phyloP scores from a whole-genome alignment of 305 asterid genomes.

The Solanum hybrid region DNA sequence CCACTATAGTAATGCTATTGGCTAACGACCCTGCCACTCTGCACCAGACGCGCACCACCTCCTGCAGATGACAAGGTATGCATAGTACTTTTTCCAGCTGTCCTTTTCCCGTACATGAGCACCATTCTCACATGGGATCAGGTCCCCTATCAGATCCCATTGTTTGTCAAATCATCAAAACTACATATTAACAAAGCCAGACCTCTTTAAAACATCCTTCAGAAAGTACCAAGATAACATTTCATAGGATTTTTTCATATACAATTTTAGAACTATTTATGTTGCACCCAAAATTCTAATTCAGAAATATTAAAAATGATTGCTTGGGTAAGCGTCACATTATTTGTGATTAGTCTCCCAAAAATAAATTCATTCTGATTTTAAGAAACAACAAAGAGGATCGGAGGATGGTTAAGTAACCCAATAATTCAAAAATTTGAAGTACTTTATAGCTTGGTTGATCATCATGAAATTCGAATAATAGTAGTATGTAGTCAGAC shows the following conservation, averaged over 20 bases:
- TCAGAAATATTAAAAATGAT: not conserved
- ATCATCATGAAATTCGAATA: not conserved
- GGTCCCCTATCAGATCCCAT: too few species aligned
- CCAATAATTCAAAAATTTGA: not conserved
- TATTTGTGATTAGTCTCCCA: not conserved
- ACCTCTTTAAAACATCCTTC: not conserved
- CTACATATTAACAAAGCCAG: not conserved
- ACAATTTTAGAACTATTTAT: not conserved
- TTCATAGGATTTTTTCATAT: not conserved
- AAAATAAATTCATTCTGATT: too few species aligned
- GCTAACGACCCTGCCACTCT: not conserved
- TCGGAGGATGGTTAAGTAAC: not conserved
- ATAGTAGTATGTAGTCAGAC: not conserved
- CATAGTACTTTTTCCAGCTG: too few species aligned
- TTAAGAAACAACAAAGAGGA: not conserved
- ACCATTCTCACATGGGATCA: too few species aligned
- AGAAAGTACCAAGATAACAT: not conserved
- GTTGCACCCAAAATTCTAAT: not conserved
- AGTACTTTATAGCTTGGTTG: not conserved
- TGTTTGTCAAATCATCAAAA: too few species aligned
- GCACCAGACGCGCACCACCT: too few species aligned
- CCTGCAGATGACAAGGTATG: too few species aligned
- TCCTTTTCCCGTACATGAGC: too few species aligned
- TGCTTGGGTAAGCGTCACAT: not conserved
- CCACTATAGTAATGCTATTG: not conserved